Evolutionary conservation across 2,329 filamentous ascomycete genomes (phyloP), one percentile per base, ranked within the genome.

Genomic region (Venturia pyrina): DNA sequence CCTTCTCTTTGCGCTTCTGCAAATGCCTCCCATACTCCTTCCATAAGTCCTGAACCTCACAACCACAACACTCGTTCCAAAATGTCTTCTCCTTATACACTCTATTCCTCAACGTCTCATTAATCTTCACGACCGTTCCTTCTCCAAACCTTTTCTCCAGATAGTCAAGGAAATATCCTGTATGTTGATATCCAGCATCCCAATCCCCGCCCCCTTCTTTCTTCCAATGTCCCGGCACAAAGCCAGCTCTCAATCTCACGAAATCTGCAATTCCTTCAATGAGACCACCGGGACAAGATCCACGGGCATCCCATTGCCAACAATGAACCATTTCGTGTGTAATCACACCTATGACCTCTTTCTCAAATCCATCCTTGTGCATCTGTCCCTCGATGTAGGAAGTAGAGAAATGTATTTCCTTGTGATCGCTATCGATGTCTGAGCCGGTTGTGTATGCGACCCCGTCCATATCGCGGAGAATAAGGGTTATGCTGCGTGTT

Each of bases 311-410:
- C 77, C 90, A 89, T 76, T 98, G 93, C 78, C 89, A 96, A 78
- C 92, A 97, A 78, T 98, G 95, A 17, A 98, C 93, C 68, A 97
- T 87, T 77, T 98, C 93, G 74, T 98, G 93, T 1, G 89, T 89
- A 24, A 98, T 76, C 0, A 98, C 92, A 50, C 95, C 95, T 21
- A 85, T 78, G 67, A 97, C 86, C 78, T 98, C 91, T 48, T 82
- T 76, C 68, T 72, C 76, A 46, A 68, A 70, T 17, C 75, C 70
- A 5, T 70, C 68, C 24, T 73, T 71, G 0, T 81, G 66, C 0
- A 79, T 72, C 15, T 69, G 62, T n/a, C 48, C 48, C 1, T 75
- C 72, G n/a, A 67, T 50, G 79, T 97, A 96, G 60, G 82, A 78
- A 1, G 93, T 85, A 19, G 87, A 92, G 76, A 98, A 83, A 77